phyloP scores from a whole-genome alignment of 306 rosid species.

The Vigna hirtella region DNA sequence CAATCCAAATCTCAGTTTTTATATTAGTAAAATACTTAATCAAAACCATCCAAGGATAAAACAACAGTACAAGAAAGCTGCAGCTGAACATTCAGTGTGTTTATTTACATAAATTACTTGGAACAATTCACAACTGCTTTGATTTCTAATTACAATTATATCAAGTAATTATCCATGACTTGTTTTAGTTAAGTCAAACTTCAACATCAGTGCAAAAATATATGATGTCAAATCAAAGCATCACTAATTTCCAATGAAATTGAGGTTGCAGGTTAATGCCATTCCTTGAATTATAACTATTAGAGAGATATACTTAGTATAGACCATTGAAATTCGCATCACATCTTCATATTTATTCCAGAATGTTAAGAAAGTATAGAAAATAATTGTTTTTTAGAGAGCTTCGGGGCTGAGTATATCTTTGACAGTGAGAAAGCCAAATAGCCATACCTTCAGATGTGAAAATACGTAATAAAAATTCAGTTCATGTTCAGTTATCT shows the following conservation, averaged over 20 bases:
- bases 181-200: constrained; percentile 15
- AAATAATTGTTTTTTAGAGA: constrained; percentile 1
- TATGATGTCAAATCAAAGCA: constrained; percentile 15
- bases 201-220: constrained; percentile 31
- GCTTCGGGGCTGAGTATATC: not conserved
- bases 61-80: no score
- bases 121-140: no score
- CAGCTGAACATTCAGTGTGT: no score
- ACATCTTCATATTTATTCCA: not conserved
- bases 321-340: constrained; percentile 12
- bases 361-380: not conserved
- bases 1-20: no score
- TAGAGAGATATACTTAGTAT: not conserved
- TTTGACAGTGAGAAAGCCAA: not conserved
- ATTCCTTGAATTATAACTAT: not conserved
- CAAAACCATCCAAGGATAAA: no score
- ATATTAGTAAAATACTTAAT: no score
- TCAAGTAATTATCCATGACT: no score
- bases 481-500: no score
- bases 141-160: no score
- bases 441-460: no score
- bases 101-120: no score
- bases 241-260: constrained; percentile 22
- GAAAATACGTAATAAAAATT: no score
- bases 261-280: constrained; percentile 9